Base-by-base conservation (phyloP, 2,329 filamentous ascomycete genomes). In the Fusarium nanum region DNA sequence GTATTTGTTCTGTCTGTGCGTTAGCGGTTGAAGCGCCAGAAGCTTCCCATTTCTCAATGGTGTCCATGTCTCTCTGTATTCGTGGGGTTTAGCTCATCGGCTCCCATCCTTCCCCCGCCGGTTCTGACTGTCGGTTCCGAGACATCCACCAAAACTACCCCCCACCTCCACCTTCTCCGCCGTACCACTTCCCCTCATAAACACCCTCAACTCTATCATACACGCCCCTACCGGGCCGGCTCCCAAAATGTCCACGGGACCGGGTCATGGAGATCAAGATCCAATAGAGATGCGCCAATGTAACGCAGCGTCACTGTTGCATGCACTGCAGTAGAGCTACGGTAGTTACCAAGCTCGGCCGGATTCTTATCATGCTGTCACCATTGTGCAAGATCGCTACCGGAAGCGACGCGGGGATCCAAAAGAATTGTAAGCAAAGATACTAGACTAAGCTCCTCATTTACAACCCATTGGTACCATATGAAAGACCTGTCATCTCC, bases 151-250 rank as follows among this genome's bases (percentile, higher is more conserved):
- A 52, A 27, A 25, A 18, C 7, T 20, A 27, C 23, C 32, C n/a
- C 32, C 49, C 48, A 27, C 32, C 32, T 52, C 49, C 23, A 27
- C 34, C 23, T 46, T 64, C 25, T 14, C 45, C 60, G 23, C 47
- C 46, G 12, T 23, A 49, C 16, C 25, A 32, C 13, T 27, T 34
- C 41, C 59, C 41, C 46, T 61, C 66, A 70, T 58, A 57, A 52
- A 71, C 64, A 30, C 65, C 68, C 42, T 48, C 41, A 34, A 18
- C 45, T 28, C 52, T 47, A 60, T 64, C 68, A 66, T 60, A 66
- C 50, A 66, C 64, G 37, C 65, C 60, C 64, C 50, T 46, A 16
- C 68, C 68, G 68, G 68, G 46, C 68, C 68, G 68, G 68, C 66
- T 69, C 54, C 41, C 25, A 66, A 45, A 57, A 69, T 69, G 60